Evolutionary conservation across 139 green algal species (phyloP).

Genomic region (Gonium pectorale): DNA sequence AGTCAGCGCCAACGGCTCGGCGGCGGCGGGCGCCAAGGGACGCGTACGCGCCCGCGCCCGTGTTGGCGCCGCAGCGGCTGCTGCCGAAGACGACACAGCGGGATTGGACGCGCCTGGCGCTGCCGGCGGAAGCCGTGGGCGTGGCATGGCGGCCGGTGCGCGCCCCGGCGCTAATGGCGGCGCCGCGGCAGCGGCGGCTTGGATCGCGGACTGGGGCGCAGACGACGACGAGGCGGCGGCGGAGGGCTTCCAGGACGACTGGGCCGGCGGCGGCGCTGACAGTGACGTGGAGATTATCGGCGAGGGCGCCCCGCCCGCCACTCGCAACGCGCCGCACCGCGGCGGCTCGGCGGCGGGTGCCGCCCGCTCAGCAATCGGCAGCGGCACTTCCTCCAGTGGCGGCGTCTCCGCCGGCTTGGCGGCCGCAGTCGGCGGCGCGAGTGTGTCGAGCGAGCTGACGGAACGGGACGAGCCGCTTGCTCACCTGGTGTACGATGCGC

Average conservation of each 20-base stretch:
- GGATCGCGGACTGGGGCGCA: constrained; percentile 20
- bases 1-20: neutral
- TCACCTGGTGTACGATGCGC: constrained; percentile 32
- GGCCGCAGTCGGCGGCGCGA: neutral
- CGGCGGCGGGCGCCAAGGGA: neutral
- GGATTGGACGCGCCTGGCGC: too few species aligned
- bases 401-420: too few species aligned
- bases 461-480: neutral
- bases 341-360: neutral
- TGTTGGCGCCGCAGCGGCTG: neutral
- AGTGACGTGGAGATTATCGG: constrained; percentile 37
- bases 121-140: too few species aligned
- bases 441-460: neutral
- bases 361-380: neutral
- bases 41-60: neutral
- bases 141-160: neutral
- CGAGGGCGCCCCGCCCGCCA: neutral
- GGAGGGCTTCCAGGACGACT: neutral
- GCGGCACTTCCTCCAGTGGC: neutral
- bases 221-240: neutral
- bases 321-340: neutral
- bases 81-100: neutral
- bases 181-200: neutral
- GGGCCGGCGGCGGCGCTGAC: neutral
- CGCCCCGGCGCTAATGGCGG: neutral